phyloP scores from a whole-genome alignment of 352 stramenopile genomes.

The Phytophthora pini region DNA sequence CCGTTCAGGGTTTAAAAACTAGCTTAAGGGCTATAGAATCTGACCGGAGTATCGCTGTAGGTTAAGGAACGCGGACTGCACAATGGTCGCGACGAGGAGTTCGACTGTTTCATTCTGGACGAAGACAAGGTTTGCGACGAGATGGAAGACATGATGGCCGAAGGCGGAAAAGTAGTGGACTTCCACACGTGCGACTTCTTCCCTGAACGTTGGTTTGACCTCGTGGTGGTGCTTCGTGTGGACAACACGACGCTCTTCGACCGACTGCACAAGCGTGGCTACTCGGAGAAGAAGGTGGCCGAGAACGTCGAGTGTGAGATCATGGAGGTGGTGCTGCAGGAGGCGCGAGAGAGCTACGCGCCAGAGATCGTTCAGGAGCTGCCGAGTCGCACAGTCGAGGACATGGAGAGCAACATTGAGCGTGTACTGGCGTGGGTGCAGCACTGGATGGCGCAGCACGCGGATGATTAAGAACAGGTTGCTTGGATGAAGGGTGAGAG shows the following conservation, averaged over 20 bases:
- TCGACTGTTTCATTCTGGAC: conserved; percentile 97
- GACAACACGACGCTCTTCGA: conserved; percentile 95
- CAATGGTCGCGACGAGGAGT: conserved; percentile 91
- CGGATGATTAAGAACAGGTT: conserved; percentile 20
- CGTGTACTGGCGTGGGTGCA: conserved; percentile 92
- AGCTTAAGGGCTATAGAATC: background rate
- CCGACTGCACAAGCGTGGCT: conserved; percentile 88
- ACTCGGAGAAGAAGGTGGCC: conserved; percentile 95
- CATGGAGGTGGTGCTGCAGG: conserved; percentile 98
- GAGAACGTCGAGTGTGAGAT: conserved; percentile 99
- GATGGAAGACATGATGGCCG: conserved; percentile 93
- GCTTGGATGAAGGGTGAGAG: background rate
- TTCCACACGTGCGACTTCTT: conserved; percentile 99
- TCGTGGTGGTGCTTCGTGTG: conserved; percentile 92
- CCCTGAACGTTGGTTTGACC: conserved; percentile 97
- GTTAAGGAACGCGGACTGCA: conserved; percentile 83
- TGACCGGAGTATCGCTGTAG: conserved; percentile 28
- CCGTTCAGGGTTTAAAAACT: conserved; percentile 2
- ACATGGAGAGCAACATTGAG: conserved; percentile 96
- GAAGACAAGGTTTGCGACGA: conserved; percentile 98
- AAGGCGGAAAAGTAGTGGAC: conserved; percentile 94
- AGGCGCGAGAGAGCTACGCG: conserved; percentile 95
- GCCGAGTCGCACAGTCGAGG: conserved; percentile 93
- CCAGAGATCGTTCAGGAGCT: conserved; percentile 96
- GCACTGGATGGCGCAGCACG: conserved; percentile 89